Conservation (phyloP, 306 rosid genomes). For the Albizia julibrissin region DNA sequence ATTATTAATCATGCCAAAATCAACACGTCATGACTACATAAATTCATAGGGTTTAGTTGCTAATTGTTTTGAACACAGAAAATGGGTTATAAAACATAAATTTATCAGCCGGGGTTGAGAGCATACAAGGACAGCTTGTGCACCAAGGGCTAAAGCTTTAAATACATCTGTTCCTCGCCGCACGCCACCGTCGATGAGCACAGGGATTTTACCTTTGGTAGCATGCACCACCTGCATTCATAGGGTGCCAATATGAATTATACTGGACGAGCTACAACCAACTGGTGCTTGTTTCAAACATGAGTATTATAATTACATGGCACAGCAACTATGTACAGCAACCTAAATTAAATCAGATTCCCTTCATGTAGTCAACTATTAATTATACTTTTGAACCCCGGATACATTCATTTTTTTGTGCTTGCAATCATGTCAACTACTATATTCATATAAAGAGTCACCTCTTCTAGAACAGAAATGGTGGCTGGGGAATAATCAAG, state of each 20-base stretch:
- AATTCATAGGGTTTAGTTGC: background rate
- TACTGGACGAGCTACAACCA: background rate
- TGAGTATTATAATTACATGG: background rate
- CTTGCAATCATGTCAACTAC: background rate
- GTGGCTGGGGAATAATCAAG: constrained; percentile 40
- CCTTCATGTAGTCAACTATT: background rate
- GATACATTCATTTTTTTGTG: background rate
- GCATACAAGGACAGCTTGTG: constrained; percentile 68
- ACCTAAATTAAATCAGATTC: background rate
- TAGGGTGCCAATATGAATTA: background rate
- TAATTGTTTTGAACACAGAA: background rate
- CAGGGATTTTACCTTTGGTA: constrained; percentile 56
- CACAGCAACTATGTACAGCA: background rate
- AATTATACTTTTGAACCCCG: background rate
- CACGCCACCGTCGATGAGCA: constrained; percentile 65
- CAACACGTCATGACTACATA: too few species aligned
- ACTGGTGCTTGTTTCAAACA: background rate
- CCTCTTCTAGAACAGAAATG: constrained; percentile 42
- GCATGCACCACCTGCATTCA: constrained; percentile 54
- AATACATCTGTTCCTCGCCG: constrained; percentile 68
- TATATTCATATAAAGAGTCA: background rate
- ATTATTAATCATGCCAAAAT: too few species aligned
- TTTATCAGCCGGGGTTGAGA: background rate
- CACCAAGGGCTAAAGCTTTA: constrained; percentile 73
- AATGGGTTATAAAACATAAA: background rate